These are phyloP conservation scores for Cutaneotrichosporon mucoides DNA, from an alignment of 1,284 basidiomycete genomes.

Conservation along the genomic window DNA sequence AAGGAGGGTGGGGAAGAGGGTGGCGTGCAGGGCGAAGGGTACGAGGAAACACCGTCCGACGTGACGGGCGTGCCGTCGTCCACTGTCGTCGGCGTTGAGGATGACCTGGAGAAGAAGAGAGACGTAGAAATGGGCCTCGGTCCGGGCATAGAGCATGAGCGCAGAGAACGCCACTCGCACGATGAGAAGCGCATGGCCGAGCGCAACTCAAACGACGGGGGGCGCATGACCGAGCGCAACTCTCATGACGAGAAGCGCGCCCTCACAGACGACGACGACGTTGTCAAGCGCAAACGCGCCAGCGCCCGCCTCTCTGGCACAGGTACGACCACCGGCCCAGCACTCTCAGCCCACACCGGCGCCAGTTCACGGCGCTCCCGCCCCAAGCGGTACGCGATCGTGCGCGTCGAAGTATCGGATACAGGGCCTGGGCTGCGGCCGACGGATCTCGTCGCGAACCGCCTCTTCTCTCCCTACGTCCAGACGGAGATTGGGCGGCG, in stretches of 20 bases:
- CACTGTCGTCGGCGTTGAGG: too few species aligned
- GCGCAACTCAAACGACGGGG: too few species aligned
- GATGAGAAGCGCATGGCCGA: background rate
- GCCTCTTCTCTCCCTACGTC: slow-evolving; percentile 47
- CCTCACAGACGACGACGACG: background rate
- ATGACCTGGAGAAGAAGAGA: too few species aligned
- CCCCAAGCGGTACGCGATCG: slow-evolving; percentile 48
- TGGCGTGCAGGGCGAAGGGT: background rate
- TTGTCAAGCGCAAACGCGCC: too few species aligned
- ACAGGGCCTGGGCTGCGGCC: slow-evolving; percentile 71
- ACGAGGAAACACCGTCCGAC: background rate
- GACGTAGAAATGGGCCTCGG: too few species aligned
- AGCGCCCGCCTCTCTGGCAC: background rate
- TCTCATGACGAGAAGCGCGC: background rate
- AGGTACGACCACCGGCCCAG: background rate
- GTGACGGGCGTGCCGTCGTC: background rate
- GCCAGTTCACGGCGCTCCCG: background rate
- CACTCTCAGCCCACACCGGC: too few species aligned
- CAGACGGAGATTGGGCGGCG: slow-evolving; percentile 60
- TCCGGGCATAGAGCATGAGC: too few species aligned
- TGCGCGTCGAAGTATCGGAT: slow-evolving; percentile 74
- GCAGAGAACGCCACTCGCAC: too few species aligned
- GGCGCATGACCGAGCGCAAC: too few species aligned
- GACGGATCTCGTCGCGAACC: slow-evolving; percentile 62
- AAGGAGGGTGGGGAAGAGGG: too few species aligned